phyloP scores from a whole-genome alignment of 139 green algal species.

The Coelastrella sp. region DNA sequence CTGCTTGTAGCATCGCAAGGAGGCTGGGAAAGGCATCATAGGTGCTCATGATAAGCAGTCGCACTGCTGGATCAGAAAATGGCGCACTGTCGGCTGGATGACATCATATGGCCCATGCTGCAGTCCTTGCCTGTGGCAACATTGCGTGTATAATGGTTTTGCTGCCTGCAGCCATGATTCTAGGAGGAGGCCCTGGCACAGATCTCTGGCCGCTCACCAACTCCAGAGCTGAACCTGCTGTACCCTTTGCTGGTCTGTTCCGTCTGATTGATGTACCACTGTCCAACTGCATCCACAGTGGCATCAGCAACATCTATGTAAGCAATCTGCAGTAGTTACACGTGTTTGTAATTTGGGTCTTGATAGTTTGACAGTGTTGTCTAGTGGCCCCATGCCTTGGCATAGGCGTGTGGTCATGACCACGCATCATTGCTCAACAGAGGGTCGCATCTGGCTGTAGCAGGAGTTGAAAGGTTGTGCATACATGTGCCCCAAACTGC shows the following conservation, averaged over 20 bases:
- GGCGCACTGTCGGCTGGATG: not conserved
- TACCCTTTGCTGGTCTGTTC: slow-evolving; percentile 95
- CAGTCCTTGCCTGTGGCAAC: not conserved
- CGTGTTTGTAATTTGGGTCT: not conserved
- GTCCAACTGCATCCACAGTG: slow-evolving; percentile 91
- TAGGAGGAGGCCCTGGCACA: slow-evolving; percentile 38
- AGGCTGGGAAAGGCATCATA: not conserved
- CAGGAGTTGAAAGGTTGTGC: too few species aligned
- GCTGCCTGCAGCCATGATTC: slow-evolving; percentile 41
- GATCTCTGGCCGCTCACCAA: slow-evolving; percentile 44
- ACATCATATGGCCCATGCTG: not conserved
- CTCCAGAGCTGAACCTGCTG: slow-evolving; percentile 69
- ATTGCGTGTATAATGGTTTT: not conserved
- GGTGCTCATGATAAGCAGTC: not conserved
- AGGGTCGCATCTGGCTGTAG: too few species aligned
- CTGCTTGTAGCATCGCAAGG: not conserved
- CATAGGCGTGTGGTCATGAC: not conserved
- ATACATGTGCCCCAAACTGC: not conserved
- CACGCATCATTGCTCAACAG: too few species aligned
- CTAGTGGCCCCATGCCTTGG: not conserved
- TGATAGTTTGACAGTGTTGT: too few species aligned
- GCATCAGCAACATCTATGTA: slow-evolving; percentile 97
- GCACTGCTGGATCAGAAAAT: not conserved
- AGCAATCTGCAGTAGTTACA: slow-evolving; percentile 56
- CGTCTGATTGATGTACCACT: slow-evolving; percentile 96